These are phyloP conservation scores for Dimocarpus longan DNA, from an alignment of 345 rosid genomes.

Conservation along the genomic window DNA sequence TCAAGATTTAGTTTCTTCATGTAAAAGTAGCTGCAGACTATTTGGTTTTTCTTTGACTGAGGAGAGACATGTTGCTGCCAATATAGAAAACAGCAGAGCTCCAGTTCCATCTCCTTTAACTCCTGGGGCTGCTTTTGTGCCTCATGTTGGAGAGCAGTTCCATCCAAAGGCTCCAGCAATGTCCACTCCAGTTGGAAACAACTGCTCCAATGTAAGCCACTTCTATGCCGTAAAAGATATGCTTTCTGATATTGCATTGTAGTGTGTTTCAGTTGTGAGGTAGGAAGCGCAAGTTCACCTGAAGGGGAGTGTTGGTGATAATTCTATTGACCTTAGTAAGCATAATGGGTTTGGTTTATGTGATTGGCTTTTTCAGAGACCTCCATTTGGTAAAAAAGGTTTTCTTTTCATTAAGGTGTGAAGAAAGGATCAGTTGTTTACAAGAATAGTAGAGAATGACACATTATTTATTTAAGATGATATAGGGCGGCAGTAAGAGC, in stretches of 20 bases:
- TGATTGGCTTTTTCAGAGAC: neutral
- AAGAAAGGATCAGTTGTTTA: neutral
- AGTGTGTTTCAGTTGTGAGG: conserved; percentile 15
- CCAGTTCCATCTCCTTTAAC: conserved; percentile 31
- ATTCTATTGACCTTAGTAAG: neutral
- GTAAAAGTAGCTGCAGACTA: conserved; percentile 85
- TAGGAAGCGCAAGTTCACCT: neutral
- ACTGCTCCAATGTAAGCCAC: conserved; percentile 64
- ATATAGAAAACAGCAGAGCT: conserved; percentile 32
- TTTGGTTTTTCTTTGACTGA: conserved; percentile 90
- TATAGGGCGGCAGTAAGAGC: neutral
- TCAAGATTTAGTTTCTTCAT: conserved; percentile 50
- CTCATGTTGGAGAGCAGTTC: conserved; percentile 53
- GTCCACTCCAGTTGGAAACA: conserved; percentile 47
- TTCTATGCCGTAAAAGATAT: conserved; percentile 46
- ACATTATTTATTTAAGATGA: conserved; percentile 8
- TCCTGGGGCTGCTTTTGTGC: conserved; percentile 40
- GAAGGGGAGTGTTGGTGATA: neutral
- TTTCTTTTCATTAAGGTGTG: neutral
- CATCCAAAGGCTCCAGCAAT: conserved; percentile 42
- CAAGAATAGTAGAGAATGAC: neutral
- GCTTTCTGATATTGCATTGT: conserved; percentile 50
- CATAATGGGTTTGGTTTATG: neutral
- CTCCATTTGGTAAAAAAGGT: neutral
- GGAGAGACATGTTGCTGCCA: conserved; percentile 42